Base-by-base conservation (phyloP, 192 early-diverging fungal species). In the Dissophora ornata region DNA sequence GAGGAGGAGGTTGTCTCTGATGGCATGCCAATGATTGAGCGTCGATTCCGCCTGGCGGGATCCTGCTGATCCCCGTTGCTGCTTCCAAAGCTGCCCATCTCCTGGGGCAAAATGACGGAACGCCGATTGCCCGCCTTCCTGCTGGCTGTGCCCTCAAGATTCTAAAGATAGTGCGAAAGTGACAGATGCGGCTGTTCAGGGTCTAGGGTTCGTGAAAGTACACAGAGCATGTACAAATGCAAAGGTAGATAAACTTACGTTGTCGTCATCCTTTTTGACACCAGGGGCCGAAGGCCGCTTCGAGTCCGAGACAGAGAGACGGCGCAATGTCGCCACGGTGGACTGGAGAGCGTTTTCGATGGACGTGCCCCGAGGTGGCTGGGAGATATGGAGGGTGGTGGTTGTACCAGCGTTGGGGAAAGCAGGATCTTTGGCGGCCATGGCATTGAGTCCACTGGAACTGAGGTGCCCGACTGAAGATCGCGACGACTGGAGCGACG, bases 271-370 rank as follows among this genome's bases (percentile, higher is more conserved):
- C 57, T 73, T 67, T 42, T 57, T 56, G 53, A 30, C 57, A 45
- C 48, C 33, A 15, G 62, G 57, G 59, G 67, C 56, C 10, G 40
- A 36, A 26, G 73, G 73, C 21, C 73, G 57, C 57, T 57, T 82
- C 29, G 54, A 62, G 58, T 67, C 81, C 30, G 75, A 82, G 49
- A 77, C 63, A 10, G 73, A 77, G 9, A 77, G 73, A 18, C 81
- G 81, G 18, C 81, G 77, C 33, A 82, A 62, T 12, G 81, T 79
- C 16, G 81, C 70, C 19, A 82, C 67, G 29, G 81, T 82, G 22
- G 70, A 71, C 44, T 82, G 81, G 7, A 82, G 63, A 8, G 81
- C 74, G 38, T 68, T 82, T 29, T 82, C 81, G 26, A 82, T 82
- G 22, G 63, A 62, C 2, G 73, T 77, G 3, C 73, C 73, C 1